Percentiles rank a stretch among this genome's conserved stretches.
These are phyloP conservation scores for Coemansia sp. DNA, from an alignment of 192 early-diverging fungal genomes.

Conservation along the genomic window DNA sequence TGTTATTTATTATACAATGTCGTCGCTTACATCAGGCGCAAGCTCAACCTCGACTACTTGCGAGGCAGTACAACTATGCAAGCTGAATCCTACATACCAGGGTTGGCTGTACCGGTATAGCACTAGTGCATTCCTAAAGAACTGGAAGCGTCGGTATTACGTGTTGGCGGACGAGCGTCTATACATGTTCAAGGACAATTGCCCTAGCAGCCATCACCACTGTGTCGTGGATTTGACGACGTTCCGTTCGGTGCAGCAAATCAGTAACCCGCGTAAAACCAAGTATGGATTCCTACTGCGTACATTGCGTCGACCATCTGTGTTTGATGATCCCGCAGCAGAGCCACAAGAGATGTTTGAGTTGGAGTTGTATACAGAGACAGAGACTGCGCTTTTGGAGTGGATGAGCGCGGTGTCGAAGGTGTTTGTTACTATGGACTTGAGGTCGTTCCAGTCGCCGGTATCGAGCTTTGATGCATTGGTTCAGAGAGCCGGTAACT, in stretches of 20 bases:
- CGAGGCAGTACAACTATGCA: slow-evolving; percentile 39
- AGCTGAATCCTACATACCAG: slow-evolving; percentile 37
- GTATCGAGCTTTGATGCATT: slow-evolving; percentile 55
- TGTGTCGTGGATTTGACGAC: slow-evolving; percentile 41
- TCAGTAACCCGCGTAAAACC: slow-evolving; percentile 47
- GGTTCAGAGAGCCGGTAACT: slow-evolving; percentile 43
- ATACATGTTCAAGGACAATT: slow-evolving; percentile 50
- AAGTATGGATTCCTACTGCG: slow-evolving; percentile 45
- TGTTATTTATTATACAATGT: slow-evolving; percentile 15
- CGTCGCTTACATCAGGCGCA: slow-evolving; percentile 33
- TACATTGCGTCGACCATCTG: slow-evolving; percentile 44
- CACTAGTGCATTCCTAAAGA: slow-evolving; percentile 36
- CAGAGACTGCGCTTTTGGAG: slow-evolving; percentile 31
- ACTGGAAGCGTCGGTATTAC: slow-evolving; percentile 51
- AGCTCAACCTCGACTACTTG: slow-evolving; percentile 38
- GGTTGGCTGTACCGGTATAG: slow-evolving; percentile 56
- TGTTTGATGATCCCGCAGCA: slow-evolving; percentile 39
- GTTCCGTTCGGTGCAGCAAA: slow-evolving; percentile 50
- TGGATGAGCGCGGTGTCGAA: slow-evolving; percentile 52
- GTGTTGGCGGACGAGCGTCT: slow-evolving; percentile 54
- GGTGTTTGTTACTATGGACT: slow-evolving; percentile 54
- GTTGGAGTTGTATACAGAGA: slow-evolving; percentile 53
- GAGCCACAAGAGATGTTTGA: slow-evolving; percentile 39
- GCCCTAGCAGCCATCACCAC: slow-evolving; percentile 21
- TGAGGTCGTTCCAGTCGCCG: slow-evolving; percentile 54